phyloP scores from a whole-genome alignment of 768 basidiomycete species.

The Trametes cubensis region DNA sequence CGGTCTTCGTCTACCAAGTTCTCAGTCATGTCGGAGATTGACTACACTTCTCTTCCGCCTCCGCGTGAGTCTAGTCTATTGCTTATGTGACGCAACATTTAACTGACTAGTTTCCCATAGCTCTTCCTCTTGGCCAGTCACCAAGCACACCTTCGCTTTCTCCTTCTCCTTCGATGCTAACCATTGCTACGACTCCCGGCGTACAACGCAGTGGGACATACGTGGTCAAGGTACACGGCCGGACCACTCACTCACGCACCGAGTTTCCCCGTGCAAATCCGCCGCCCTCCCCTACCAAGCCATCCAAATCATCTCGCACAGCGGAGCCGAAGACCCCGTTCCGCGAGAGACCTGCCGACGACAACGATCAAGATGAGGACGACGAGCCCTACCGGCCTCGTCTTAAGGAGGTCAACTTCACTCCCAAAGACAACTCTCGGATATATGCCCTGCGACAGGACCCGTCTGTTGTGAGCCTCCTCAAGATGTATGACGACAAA shows the following conservation, averaged over 20 bases:
- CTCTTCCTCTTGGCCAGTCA: slow-evolving; percentile 29
- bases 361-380: slow-evolving; percentile 27
- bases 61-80: slow-evolving; percentile 62
- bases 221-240: slow-evolving; percentile 70
- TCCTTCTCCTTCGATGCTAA: slow-evolving; percentile 20
- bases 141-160: slow-evolving; percentile 13
- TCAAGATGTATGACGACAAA: slow-evolving; percentile 74
- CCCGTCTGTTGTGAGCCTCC: slow-evolving; percentile 75
- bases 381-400: slow-evolving; percentile 26
- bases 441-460: slow-evolving; percentile 67
- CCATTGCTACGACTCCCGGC: slow-evolving; percentile 44
- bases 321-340: slow-evolving; percentile 29
- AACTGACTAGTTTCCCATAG: slow-evolving; percentile 37
- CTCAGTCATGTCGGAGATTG: slow-evolving; percentile 56
- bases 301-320: slow-evolving; percentile 20
- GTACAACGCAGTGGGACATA: slow-evolving; percentile 61
- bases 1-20: slow-evolving; percentile 75
- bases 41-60: slow-evolving; percentile 63
- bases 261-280: slow-evolving; percentile 69
- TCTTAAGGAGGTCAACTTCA: slow-evolving; percentile 41
- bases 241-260: slow-evolving; percentile 60
- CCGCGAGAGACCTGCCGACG: slow-evolving; percentile 15
- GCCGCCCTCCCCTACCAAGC: slow-evolving; percentile 31
- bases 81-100: not conserved
- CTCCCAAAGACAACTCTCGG: slow-evolving; percentile 51